Evolutionary conservation across 176 grass and related monocot species (phyloP).

Genomic region (Eremochloa ophiuroides): DNA sequence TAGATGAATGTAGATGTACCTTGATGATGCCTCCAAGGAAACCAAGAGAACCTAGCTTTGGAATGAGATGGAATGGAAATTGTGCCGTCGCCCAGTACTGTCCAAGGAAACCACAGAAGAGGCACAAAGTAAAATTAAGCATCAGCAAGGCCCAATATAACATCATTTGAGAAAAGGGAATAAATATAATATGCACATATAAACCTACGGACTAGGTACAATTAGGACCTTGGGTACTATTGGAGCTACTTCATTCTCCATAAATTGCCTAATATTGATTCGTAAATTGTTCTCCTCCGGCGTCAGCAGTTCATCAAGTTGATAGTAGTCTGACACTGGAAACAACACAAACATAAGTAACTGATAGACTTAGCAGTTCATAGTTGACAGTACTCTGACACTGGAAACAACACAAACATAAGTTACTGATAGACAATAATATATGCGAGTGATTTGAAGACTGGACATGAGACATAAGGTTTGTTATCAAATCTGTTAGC

Average conservation of each 20-base stretch:
- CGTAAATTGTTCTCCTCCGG: slow-evolving; percentile 38
- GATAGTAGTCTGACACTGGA: slow-evolving; percentile 52
- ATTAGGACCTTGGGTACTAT: slow-evolving; percentile 19
- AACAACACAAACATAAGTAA: neutral
- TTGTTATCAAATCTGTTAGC: too few species aligned
- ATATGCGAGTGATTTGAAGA: too few species aligned
- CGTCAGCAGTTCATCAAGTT: slow-evolving; percentile 55
- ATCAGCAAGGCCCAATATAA: neutral
- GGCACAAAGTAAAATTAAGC: neutral
- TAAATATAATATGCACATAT: neutral
- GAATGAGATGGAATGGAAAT: slow-evolving; percentile 52
- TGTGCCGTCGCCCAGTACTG: slow-evolving; percentile 60
- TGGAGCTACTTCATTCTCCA: slow-evolving; percentile 69
- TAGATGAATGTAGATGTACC: slow-evolving; percentile 14
- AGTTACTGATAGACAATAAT: too few species aligned
- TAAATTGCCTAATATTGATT: slow-evolving; percentile 33
- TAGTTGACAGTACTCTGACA: too few species aligned
- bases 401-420: too few species aligned
- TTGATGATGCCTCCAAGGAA: slow-evolving; percentile 54
- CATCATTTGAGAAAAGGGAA: neutral
- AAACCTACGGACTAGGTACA: neutral
- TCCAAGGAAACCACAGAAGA: neutral
- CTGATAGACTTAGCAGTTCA: neutral
- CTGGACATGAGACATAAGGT: too few species aligned
- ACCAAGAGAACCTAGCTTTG: slow-evolving; percentile 44